phyloP scores from a whole-genome alignment of 768 basidiomycete genomes.

The Hydnomerulius pinastri region DNA sequence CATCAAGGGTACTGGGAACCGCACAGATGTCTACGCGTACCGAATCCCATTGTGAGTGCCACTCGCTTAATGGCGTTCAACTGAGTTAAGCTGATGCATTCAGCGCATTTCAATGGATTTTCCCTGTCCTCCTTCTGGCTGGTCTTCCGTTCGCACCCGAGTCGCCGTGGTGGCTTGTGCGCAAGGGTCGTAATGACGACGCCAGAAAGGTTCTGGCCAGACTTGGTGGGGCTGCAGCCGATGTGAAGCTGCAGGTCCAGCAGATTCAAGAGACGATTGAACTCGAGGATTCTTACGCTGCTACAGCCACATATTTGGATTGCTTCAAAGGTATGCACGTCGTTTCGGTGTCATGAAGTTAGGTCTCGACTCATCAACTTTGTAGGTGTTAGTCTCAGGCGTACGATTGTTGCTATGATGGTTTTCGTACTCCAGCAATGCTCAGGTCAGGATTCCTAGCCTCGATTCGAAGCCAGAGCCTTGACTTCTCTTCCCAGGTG shows the following conservation, averaged over 20 bases:
- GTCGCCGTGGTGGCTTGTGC: slow-evolving; percentile 37
- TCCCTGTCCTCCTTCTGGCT: slow-evolving; percentile 30
- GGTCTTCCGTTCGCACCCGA: slow-evolving; percentile 35
- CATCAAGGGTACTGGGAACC: slow-evolving; percentile 22
- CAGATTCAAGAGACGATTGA: slow-evolving; percentile 32
- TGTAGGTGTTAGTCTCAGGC: slow-evolving; percentile 23
- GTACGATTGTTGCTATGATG: slow-evolving; percentile 31
- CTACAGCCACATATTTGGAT: slow-evolving; percentile 30
- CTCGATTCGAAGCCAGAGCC: too few species aligned
- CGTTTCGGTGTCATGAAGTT: too few species aligned
- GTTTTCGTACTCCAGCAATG: slow-evolving; percentile 31
- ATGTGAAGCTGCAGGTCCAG: slow-evolving; percentile 22
- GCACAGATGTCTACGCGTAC: slow-evolving; percentile 26
- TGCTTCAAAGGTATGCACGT: slow-evolving; percentile 30
- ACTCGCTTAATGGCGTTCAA: not conserved
- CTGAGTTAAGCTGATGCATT: not conserved
- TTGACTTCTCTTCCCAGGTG: slow-evolving; percentile 22
- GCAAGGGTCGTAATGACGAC: slow-evolving; percentile 27
- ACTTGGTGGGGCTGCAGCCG: slow-evolving; percentile 23
- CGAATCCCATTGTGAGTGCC: slow-evolving; percentile 28
- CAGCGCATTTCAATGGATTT: slow-evolving; percentile 35
- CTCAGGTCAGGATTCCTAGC: slow-evolving; percentile 16
- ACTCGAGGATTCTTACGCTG: slow-evolving; percentile 29
- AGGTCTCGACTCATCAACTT: not conserved
- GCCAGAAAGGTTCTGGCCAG: slow-evolving; percentile 18